Evolutionary conservation across 805 yeast species (phyloP).

Genomic region (Metschnikowia baotianmanensis): DNA sequence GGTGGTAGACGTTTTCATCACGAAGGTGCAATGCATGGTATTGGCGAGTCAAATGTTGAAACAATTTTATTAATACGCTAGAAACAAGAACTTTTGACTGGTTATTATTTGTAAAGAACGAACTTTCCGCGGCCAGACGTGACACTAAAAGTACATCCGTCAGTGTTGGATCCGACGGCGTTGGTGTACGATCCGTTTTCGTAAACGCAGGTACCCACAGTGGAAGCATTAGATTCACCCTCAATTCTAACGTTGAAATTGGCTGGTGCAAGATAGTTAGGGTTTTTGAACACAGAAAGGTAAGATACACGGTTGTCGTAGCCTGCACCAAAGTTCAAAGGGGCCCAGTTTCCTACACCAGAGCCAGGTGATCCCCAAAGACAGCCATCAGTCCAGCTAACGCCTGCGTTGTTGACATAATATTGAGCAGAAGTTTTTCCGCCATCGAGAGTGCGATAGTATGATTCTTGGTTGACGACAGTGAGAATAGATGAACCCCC

Average conservation of each 20-base stretch:
- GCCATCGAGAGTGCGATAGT: conserved; percentile 84
- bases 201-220: conserved; percentile 74
- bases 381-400: conserved; percentile 86
- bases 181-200: conserved; percentile 67
- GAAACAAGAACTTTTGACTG: neutral
- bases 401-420: conserved; percentile 97
- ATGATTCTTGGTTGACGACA: conserved; percentile 71
- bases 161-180: conserved; percentile 53
- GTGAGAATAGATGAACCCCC: conserved; percentile 68
- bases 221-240: conserved; percentile 60
- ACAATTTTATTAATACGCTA: neutral
- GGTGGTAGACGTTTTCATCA: too few relatives aligned
- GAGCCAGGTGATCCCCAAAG: conserved; percentile 83
- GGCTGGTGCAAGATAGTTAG: conserved; percentile 70
- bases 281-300: conserved; percentile 91
- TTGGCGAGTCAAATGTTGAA: neutral
- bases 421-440: conserved; percentile 88
- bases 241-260: conserved; percentile 64
- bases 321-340: conserved; percentile 93
- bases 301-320: conserved; percentile 64
- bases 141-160: conserved; percentile 94
- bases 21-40: too few relatives aligned
- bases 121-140: conserved; percentile 79
- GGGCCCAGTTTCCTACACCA: conserved; percentile 97
- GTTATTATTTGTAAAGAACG: conserved; percentile 48